A percentile compares a stretch with the other conserved stretches of the same genome.
These are phyloP conservation scores for Glycyrrhiza uralensis DNA, from an alignment of 306 rosid species.

Conservation along the genomic window DNA sequence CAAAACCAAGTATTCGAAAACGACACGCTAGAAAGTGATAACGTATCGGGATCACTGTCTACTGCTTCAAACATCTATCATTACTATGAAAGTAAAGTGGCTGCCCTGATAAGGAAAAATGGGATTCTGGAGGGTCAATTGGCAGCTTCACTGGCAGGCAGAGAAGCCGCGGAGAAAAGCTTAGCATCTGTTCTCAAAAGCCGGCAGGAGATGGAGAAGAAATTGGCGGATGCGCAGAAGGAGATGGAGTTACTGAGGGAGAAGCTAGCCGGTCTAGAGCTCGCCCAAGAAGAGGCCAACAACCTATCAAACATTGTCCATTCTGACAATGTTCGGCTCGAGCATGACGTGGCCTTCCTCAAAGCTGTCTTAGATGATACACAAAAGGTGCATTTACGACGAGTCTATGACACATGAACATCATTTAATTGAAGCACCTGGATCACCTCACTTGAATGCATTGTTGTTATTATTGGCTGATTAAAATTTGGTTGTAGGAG, in stretches of 20 bases:
- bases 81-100: constrained; percentile 72
- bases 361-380: constrained; percentile 94
- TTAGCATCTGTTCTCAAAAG: constrained; percentile 64
- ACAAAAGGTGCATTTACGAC: constrained; percentile 69
- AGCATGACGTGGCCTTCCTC: constrained; percentile 96
- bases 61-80: constrained; percentile 60
- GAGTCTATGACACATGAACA: neutral
- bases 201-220: constrained; percentile 79
- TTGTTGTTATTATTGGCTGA: neutral
- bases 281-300: constrained; percentile 86
- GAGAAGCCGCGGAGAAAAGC: constrained; percentile 79
- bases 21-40: constrained; percentile 42
- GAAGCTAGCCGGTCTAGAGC: constrained; percentile 69
- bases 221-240: constrained; percentile 50
- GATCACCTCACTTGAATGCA: neutral
- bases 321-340: constrained; percentile 88
- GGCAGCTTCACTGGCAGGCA: constrained; percentile 63
- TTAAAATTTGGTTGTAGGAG: constrained; percentile 50
- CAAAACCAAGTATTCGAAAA: constrained; percentile 58
- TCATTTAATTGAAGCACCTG: neutral
- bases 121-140: constrained; percentile 85
- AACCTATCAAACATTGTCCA: constrained; percentile 81
- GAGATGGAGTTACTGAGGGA: constrained; percentile 74
- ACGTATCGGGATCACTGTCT: constrained; percentile 48
- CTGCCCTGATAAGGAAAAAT: constrained; percentile 65